These are phyloP conservation scores for Volvox carteri DNA, from an alignment of 163 green algal species.

Conservation along the genomic window DNA sequence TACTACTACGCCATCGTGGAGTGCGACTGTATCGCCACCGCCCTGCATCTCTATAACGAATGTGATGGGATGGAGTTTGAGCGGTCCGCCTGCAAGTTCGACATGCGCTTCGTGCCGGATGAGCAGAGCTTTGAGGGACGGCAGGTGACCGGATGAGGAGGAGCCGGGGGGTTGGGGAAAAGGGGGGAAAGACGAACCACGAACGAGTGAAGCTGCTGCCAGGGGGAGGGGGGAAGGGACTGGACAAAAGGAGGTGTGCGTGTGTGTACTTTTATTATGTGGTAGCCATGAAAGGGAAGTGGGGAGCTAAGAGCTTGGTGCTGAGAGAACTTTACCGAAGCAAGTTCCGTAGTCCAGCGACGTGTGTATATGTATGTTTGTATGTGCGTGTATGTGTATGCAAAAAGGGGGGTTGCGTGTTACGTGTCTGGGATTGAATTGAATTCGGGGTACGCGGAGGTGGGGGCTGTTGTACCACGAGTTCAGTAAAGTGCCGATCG, in stretches of 20 bases:
- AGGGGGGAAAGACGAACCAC: too few relatives aligned
- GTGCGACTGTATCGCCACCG: slow-evolving; percentile 83
- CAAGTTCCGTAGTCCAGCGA: too few relatives aligned
- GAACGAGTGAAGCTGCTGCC: too few relatives aligned
- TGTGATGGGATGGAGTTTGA: slow-evolving; percentile 94
- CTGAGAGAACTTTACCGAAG: too few relatives aligned
- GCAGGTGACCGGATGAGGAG: slow-evolving; percentile 44
- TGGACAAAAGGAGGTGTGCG: not conserved
- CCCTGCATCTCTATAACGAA: slow-evolving; percentile 82
- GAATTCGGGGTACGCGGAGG: too few relatives aligned
- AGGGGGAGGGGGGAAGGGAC: too few relatives aligned
- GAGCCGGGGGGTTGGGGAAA: too few relatives aligned
- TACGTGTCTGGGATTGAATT: too few relatives aligned
- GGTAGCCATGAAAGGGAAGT: too few relatives aligned
- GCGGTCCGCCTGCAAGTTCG: slow-evolving; percentile 88
- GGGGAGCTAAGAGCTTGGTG: too few relatives aligned
- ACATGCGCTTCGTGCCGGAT: slow-evolving; percentile 95
- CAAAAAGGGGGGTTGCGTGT: not conserved
- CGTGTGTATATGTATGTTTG: not conserved
- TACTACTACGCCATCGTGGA: slow-evolving; percentile 78
- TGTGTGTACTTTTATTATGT: not conserved
- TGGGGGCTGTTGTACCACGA: too few relatives aligned
- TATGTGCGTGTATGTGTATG: not conserved
- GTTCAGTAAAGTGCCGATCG: too few relatives aligned
- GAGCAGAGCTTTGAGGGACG: slow-evolving; percentile 75